Evolutionary conservation across 768 basidiomycete genomes (phyloP).

Genomic region (Amanita muscaria): DNA sequence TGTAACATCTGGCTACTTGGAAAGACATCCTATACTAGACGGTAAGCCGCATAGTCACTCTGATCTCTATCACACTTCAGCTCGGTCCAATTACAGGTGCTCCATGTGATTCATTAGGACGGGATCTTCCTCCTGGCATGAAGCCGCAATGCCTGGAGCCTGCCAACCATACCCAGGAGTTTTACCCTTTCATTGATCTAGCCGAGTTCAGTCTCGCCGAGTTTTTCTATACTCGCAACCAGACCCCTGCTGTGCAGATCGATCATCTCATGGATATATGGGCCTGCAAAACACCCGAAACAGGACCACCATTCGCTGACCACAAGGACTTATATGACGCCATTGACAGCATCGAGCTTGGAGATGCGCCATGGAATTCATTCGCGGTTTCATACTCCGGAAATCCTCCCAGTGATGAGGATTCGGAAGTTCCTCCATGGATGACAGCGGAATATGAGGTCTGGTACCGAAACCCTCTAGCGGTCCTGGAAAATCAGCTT

Average conservation of each 20-base stretch:
- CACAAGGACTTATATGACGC: slow-evolving; percentile 22
- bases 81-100: background rate
- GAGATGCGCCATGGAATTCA: slow-evolving; percentile 28
- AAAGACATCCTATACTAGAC: background rate
- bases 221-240: slow-evolving; percentile 12
- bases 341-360: slow-evolving; percentile 27
- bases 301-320: slow-evolving; percentile 22
- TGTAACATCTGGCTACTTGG: background rate
- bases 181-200: slow-evolving; percentile 11
- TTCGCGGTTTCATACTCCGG: slow-evolving; percentile 23
- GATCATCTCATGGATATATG: slow-evolving; percentile 1
- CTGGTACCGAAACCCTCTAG: slow-evolving; percentile 23
- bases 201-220: slow-evolving; percentile 12
- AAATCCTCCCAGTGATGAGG: slow-evolving; percentile 10
- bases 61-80: background rate
- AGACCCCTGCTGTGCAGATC: slow-evolving; percentile 17
- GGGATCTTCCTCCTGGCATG: background rate
- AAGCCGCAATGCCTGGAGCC: background rate
- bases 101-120: background rate
- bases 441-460: slow-evolving; percentile 20
- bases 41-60: background rate
- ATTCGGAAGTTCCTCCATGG: slow-evolving; percentile 22
- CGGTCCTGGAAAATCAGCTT: slow-evolving; percentile 16
- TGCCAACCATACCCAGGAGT: slow-evolving; percentile 1
- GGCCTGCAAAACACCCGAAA: slow-evolving; percentile 15